Base-by-base conservation (phyloP, 2,329 filamentous ascomycete genomes). In the Sporothrix pallida region DNA sequence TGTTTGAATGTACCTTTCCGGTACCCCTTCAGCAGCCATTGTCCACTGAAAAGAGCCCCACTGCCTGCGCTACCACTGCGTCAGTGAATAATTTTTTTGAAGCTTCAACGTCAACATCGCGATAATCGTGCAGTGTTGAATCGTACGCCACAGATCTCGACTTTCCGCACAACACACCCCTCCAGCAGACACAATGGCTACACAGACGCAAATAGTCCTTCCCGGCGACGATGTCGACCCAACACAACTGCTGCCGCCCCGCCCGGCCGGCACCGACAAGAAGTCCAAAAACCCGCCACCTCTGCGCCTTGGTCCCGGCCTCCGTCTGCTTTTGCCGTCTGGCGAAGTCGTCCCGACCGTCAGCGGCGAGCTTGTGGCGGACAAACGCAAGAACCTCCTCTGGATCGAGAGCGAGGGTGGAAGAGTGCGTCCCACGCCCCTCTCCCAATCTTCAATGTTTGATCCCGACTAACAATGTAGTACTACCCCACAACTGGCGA, bases 401-500 rank as follows among this genome's bases (percentile, higher is more conserved):
- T 94, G 92, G 87, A 86, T 96, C 74, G 93, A 96, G 79, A 89
- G 86, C 76, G 88, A 90, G 76, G 87, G 87, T 58, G 92, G 92
- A 72, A 86, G 92, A 75, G 92, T 93, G 85, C 62, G 88, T 80
- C 4, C 79, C 87, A 80, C 3, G 2, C 8, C 1, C 10, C 17
- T 20, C 6, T 79, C 17, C 44, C 77, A 76, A 63, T 76, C 82
- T 52, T 79, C 79, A 79, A 80, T 50, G 81, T 37, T 60, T 80
- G 48, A 52, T 17, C 79, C 81, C 73, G 78, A 42, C 74, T 85
- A 80, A 76, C 76, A 1, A 81, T 79, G 79, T 72, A 96, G 89
- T 99, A 98, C 80, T 86, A 90, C 50, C 94, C 96, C 13, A 87
- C 90, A 20, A 84, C 88, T n/a, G 91, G 92, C 80, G 96, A 99